Evolutionary conservation across 2,329 filamentous ascomycete genomes (phyloP).

Genomic region (Leptodontidium sp.): DNA sequence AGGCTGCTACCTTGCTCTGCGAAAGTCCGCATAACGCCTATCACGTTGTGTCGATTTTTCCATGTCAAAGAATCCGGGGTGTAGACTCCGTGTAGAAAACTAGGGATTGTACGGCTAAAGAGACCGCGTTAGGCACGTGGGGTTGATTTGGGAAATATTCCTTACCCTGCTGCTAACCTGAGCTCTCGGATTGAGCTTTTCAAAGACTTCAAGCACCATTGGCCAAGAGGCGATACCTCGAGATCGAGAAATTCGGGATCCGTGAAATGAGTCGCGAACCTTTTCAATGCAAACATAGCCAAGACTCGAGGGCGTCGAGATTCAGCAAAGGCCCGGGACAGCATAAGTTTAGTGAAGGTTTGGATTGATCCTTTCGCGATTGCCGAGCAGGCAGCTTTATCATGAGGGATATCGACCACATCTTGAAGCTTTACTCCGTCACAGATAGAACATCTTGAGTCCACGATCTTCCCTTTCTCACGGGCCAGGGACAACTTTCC

Average conservation of each 20-base stretch:
- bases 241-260: conserved; percentile 70
- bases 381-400: conserved; percentile 33
- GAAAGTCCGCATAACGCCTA: conserved; percentile 76
- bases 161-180: conserved; percentile 77
- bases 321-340: conserved; percentile 56
- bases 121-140: conserved; percentile 33
- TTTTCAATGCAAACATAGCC: conserved; percentile 75
- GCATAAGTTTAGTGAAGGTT: conserved; percentile 56
- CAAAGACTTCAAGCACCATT: conserved; percentile 83
- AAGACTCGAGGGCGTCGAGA: conserved; percentile 70
- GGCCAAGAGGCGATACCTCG: conserved; percentile 71
- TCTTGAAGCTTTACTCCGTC: conserved; percentile 36
- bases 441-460: conserved; percentile 44
- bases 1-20: conserved; percentile 73
- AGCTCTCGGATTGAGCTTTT: conserved; percentile 87
- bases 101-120: conserved; percentile 66
- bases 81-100: conserved; percentile 64
- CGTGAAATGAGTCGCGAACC: conserved; percentile 72
- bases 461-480: conserved; percentile 42
- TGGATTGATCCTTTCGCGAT: conserved; percentile 51
- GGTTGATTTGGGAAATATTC: conserved; percentile 1
- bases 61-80: conserved; percentile 49
- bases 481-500: conserved; percentile 50
- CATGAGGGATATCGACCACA: conserved; percentile 21
- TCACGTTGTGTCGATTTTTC: conserved; percentile 72